phyloP scores from a whole-genome alignment of 331 rosid species.

The Saraca asoca region DNA sequence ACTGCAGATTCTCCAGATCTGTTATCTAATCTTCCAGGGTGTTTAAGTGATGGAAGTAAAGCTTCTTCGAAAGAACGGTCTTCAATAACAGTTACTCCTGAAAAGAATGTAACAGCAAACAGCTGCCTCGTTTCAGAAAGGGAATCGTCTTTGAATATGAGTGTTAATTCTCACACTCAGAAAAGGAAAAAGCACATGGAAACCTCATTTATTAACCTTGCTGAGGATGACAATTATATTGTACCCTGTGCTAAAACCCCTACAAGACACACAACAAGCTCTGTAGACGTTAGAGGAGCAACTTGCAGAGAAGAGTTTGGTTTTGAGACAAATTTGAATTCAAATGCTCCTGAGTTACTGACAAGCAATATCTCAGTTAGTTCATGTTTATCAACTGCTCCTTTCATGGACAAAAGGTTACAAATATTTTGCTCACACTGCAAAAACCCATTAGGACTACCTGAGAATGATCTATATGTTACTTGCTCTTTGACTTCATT shows the following conservation, averaged over 20 bases:
- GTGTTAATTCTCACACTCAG: slow-evolving; percentile 80
- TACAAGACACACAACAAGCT: slow-evolving; percentile 35
- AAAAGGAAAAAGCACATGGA: slow-evolving; percentile 65
- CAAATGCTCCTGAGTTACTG: slow-evolving; percentile 39
- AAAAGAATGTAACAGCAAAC: slow-evolving; percentile 46
- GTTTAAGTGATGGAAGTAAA: slow-evolving; percentile 36
- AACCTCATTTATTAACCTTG: slow-evolving; percentile 44
- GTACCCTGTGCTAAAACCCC: slow-evolving; percentile 46
- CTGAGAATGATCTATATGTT: slow-evolving; percentile 58
- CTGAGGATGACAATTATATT: slow-evolving; percentile 46
- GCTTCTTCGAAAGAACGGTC: slow-evolving; percentile 45
- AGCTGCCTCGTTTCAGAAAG: slow-evolving; percentile 46
- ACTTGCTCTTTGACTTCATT: slow-evolving; percentile 58
- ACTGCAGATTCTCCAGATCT: slow-evolving; percentile 49
- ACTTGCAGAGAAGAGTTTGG: slow-evolving; percentile 49
- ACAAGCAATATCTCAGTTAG: slow-evolving; percentile 28
- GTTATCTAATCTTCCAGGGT: slow-evolving; percentile 33
- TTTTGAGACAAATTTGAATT: slow-evolving; percentile 37
- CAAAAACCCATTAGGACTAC: slow-evolving; percentile 74
- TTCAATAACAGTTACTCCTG: slow-evolving; percentile 56
- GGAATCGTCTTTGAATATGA: slow-evolving; percentile 62
- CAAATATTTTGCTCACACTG: slow-evolving; percentile 71
- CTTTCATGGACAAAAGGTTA: slow-evolving; percentile 52
- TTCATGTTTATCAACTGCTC: slow-evolving; percentile 42
- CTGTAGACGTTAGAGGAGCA: slow-evolving; percentile 38